Evolutionary conservation across 441 rosid species (phyloP).

Genomic region (Eutrema salsugineum): DNA sequence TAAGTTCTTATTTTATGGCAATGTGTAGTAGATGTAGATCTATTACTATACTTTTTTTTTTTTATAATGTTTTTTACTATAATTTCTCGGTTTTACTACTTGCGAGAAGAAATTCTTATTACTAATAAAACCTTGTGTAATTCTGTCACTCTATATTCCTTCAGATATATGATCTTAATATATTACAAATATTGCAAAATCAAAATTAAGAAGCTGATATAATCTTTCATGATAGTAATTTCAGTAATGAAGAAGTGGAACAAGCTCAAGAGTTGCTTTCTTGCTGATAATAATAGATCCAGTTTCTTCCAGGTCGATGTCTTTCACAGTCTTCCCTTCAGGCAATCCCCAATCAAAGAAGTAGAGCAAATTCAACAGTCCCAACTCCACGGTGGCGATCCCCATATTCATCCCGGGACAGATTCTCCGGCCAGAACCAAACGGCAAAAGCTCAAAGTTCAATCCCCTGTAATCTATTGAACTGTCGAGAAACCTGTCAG

Average conservation of each 20-base stretch:
- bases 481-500: constrained; percentile 30
- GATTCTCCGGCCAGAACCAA: constrained; percentile 39
- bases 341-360: constrained; percentile 48
- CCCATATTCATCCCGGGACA: constrained; percentile 32
- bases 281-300: constrained; percentile 16
- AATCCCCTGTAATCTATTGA: constrained; percentile 26
- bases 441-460: constrained; percentile 26
- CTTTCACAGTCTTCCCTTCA: constrained; percentile 16
- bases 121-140: not conserved
- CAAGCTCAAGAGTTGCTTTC: constrained; percentile 25
- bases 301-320: constrained; percentile 32
- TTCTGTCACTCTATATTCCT: not conserved
- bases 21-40: too few relatives aligned
- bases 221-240: not conserved
- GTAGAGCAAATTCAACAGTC: constrained; percentile 26
- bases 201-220: not conserved
- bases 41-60: too few relatives aligned
- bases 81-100: too few relatives aligned
- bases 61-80: too few relatives aligned
- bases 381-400: constrained; percentile 18
- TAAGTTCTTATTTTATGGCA: too few relatives aligned
- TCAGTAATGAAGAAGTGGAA: constrained; percentile 12
- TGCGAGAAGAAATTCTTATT: too few relatives aligned
- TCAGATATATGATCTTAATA: not conserved
- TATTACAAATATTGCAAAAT: not conserved